phyloP scores from a whole-genome alignment of 352 stramenopile genomes.

The Pilasporangium apinafurcum region DNA sequence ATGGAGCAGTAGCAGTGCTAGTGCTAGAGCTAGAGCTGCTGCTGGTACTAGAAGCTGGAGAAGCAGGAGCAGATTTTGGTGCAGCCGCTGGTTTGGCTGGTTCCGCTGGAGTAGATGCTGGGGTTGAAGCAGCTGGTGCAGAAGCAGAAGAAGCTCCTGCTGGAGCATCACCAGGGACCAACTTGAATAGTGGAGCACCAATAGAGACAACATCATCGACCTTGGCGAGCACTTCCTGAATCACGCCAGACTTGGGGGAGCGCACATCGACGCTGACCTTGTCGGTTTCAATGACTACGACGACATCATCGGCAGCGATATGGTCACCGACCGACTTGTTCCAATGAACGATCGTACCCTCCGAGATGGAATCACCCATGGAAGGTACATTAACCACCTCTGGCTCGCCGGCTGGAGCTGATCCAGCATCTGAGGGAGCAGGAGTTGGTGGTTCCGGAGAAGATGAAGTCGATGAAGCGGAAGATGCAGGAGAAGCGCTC shows the following conservation, averaged over 20 bases:
- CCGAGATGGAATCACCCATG: constrained; percentile 94
- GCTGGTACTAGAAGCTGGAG: constrained; percentile 9
- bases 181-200: constrained; percentile 86
- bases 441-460: constrained; percentile 13
- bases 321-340: constrained; percentile 89
- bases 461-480: constrained; percentile 8
- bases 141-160: constrained; percentile 12
- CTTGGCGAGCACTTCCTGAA: constrained; percentile 89
- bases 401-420: constrained; percentile 13
- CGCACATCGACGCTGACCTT: constrained; percentile 90
- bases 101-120: constrained; percentile 5
- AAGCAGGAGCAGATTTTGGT: constrained; percentile 10
- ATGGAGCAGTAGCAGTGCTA: constrained; percentile 11
- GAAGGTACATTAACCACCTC: constrained; percentile 69
- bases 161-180: constrained; percentile 69
- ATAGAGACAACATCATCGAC: constrained; percentile 96
- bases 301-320: constrained; percentile 92
- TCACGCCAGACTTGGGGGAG: constrained; percentile 79
- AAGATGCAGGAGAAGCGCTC: constrained; percentile 2
- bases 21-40: constrained; percentile 7
- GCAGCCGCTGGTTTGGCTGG: constrained; percentile 9
- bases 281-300: constrained; percentile 97
- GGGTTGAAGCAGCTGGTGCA: constrained; percentile 14
- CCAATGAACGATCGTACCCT: constrained; percentile 95
- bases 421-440: constrained; percentile 6